These are phyloP conservation scores for Cryoendolithus antarcticus DNA, from an alignment of 2,329 filamentous ascomycete genomes.

Conservation along the genomic window DNA sequence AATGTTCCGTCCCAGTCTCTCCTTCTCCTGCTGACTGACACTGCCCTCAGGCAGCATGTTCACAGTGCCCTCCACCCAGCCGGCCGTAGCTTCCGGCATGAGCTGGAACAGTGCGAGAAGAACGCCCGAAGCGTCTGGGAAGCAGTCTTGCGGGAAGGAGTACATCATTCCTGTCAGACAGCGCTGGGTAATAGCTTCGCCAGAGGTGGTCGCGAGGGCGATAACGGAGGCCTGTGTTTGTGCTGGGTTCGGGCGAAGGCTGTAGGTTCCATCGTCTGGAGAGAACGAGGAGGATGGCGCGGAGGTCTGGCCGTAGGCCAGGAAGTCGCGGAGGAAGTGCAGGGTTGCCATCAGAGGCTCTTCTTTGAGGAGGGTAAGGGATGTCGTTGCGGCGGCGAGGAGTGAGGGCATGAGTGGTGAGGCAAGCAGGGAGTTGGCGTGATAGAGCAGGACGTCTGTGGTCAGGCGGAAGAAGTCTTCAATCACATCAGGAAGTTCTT, in stretches of 20 bases:
- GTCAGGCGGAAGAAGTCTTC: slow-evolving; percentile 94
- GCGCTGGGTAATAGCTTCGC: slow-evolving; percentile 71
- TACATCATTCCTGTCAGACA: slow-evolving; percentile 99
- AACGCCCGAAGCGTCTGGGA: slow-evolving; percentile 84
- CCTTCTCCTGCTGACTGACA: slow-evolving; percentile 66
- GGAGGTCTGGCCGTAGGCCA: slow-evolving; percentile 75
- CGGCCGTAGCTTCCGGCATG: slow-evolving; percentile 63
- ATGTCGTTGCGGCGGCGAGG: slow-evolving; percentile 75
- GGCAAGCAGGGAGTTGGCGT: slow-evolving; percentile 69
- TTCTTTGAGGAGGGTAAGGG: slow-evolving; percentile 77
- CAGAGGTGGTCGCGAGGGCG: slow-evolving; percentile 52
- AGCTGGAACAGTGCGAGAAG: slow-evolving; percentile 80
- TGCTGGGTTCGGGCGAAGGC: slow-evolving; percentile 46
- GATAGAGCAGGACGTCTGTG: slow-evolving; percentile 85
- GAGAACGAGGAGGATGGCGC: slow-evolving; percentile 49
- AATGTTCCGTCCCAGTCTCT: slow-evolving; percentile 69
- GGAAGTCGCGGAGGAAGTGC: slow-evolving; percentile 82
- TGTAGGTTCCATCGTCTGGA: slow-evolving; percentile 28
- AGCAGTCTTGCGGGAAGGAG: slow-evolving; percentile 89
- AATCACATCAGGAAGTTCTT: slow-evolving; percentile 73
- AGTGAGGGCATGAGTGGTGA: slow-evolving; percentile 71
- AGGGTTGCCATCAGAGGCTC: slow-evolving; percentile 84
- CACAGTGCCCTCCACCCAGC: slow-evolving; percentile 76
- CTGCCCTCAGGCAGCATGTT: slow-evolving; percentile 72
- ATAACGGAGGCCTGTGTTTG: slow-evolving; percentile 64